phyloP scores from a whole-genome alignment of 2,329 filamentous ascomycete species.

The Aureobasidium vineae region DNA sequence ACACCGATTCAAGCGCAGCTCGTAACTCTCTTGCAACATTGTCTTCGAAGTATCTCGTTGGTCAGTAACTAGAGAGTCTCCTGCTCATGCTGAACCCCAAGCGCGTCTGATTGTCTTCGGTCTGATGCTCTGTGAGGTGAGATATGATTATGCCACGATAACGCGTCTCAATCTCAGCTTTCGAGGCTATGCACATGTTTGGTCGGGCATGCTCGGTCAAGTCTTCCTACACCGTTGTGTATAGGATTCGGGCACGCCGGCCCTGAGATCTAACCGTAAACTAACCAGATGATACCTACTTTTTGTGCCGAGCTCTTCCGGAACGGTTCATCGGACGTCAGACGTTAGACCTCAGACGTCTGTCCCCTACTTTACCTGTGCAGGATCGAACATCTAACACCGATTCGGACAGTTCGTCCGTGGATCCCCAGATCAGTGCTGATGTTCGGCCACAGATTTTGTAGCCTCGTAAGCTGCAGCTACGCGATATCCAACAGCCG shows the following conservation, averaged over 20 bases:
- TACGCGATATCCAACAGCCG: background rate
- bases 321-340: background rate
- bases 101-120: background rate
- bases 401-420: background rate
- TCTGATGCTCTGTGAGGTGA: background rate
- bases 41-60: background rate
- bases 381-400: background rate
- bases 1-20: background rate
- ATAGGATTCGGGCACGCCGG: background rate
- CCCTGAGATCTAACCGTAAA: slow-evolving; percentile 8
- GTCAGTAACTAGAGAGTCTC: background rate
- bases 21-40: background rate
- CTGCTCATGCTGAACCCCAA: background rate
- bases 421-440: background rate
- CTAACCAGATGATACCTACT: background rate
- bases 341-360: background rate
- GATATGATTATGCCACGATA: too few species aligned
- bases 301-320: slow-evolving; percentile 17
- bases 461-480: background rate
- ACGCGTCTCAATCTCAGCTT: background rate
- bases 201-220: slow-evolving; percentile 12
- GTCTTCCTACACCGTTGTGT: background rate
- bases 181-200: background rate
- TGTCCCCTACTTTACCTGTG: background rate
- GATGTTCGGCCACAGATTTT: background rate